A percentile compares a stretch with the other conserved stretches of the same genome.
These are phyloP conservation scores for Mycena olivaceomarginata DNA, from an alignment of 768 basidiomycete genomes.

Conservation along the genomic window DNA sequence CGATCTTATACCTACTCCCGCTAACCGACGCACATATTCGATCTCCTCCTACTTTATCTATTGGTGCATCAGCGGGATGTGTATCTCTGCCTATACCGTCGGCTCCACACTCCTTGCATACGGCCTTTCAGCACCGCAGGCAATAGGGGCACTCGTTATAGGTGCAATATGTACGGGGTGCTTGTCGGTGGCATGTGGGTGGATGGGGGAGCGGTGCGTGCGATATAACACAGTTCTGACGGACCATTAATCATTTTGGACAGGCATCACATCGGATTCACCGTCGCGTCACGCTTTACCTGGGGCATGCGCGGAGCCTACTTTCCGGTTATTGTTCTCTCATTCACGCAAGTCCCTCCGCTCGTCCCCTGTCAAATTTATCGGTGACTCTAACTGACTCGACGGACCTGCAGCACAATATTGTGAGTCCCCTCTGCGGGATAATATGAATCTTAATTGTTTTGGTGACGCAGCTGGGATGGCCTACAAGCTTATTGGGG, in stretches of 20 bases:
- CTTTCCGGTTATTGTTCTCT: slow-evolving; percentile 41
- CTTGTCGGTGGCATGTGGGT: slow-evolving; percentile 46
- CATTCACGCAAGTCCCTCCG: slow-evolving; percentile 37
- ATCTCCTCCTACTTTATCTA: slow-evolving; percentile 52
- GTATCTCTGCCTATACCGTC: slow-evolving; percentile 41
- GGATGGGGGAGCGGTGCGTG: slow-evolving; percentile 48
- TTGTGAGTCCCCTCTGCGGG: slow-evolving; percentile 29
- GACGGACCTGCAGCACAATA: slow-evolving; percentile 29
- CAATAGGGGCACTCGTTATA: slow-evolving; percentile 42
- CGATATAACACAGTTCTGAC: slow-evolving; percentile 27
- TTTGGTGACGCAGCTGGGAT: slow-evolving; percentile 40
- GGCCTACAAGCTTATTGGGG: slow-evolving; percentile 48
- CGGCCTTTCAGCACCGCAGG: slow-evolving; percentile 41
- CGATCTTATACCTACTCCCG: slow-evolving; percentile 51
- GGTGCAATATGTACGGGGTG: slow-evolving; percentile 40
- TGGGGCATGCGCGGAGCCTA: slow-evolving; percentile 47
- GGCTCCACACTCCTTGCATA: slow-evolving; percentile 47
- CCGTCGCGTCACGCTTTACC: slow-evolving; percentile 44
- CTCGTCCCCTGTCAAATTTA: slow-evolving; percentile 28
- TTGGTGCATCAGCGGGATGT: slow-evolving; percentile 49
- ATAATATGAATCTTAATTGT: slow-evolving; percentile 27
- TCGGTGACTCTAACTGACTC: slow-evolving; percentile 28
- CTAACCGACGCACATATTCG: slow-evolving; percentile 50
- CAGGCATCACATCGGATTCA: slow-evolving; percentile 46
- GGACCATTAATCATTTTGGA: slow-evolving; percentile 20